phyloP scores from a whole-genome alignment of 257 asterid species.

The Nicotiana sylvestris region DNA sequence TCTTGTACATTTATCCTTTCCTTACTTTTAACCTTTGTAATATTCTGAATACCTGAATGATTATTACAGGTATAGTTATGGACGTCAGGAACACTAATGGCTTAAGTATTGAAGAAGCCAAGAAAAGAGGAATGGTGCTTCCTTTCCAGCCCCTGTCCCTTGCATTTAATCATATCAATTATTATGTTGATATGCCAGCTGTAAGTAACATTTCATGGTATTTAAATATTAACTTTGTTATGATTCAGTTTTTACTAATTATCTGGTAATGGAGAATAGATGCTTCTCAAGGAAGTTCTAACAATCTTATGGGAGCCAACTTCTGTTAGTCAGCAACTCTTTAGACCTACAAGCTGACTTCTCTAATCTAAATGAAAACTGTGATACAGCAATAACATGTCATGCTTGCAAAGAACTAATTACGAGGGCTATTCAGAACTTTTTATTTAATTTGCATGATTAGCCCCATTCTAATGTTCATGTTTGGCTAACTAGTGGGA shows the following conservation, averaged over 20 bases:
- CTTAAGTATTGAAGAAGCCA: conserved; percentile 19
- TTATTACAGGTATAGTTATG: conserved; percentile 48
- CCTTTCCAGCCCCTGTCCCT: conserved; percentile 88
- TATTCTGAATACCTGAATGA: not conserved
- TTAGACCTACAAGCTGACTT: not conserved
- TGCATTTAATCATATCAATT: conserved; percentile 78
- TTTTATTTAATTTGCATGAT: not conserved
- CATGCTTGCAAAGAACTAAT: not conserved
- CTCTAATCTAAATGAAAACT: not conserved
- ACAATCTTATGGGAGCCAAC: not conserved
- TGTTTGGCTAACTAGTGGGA: not conserved
- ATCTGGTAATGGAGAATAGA: not conserved
- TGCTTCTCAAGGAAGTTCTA: not conserved
- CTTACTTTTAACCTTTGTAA: not conserved
- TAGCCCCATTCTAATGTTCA: not conserved
- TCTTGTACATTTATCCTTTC: not conserved
- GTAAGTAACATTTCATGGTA: conserved; percentile 42
- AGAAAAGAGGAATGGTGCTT: conserved; percentile 82
- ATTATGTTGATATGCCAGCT: conserved; percentile 89
- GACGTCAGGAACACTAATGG: conserved; percentile 22
- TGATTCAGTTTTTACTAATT: not conserved
- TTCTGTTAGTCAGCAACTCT: not conserved
- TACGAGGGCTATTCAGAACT: not conserved
- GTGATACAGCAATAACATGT: not conserved
- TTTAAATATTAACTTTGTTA: not conserved